Evolutionary conservation across 768 basidiomycete species (phyloP).

Genomic region (Leucocoprinus birnbaumii): DNA sequence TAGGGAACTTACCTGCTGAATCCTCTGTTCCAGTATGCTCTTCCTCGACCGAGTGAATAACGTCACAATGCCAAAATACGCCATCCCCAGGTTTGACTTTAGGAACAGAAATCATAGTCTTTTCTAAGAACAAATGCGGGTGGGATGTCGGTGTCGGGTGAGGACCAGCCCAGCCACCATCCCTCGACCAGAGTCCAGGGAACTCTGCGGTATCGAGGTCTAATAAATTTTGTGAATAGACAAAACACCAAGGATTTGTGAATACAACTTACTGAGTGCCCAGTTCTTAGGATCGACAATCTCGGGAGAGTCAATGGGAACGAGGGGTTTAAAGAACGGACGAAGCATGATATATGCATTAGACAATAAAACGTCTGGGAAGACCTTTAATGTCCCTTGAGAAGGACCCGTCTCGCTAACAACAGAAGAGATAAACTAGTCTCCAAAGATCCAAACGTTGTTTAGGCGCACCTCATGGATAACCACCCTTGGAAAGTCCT

Average conservation of each 20-base stretch:
- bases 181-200: conserved; percentile 42
- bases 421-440: neutral
- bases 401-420: conserved; percentile 61
- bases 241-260: neutral
- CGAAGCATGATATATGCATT: conserved; percentile 74
- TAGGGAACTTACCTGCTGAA: conserved; percentile 43
- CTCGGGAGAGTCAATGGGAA: conserved; percentile 34
- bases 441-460: neutral
- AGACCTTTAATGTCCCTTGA: conserved; percentile 69
- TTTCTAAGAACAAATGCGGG: conserved; percentile 62
- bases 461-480: conserved; percentile 48
- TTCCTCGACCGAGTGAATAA: conserved; percentile 45
- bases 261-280: conserved; percentile 41
- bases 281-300: conserved; percentile 51
- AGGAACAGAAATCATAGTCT: conserved; percentile 70
- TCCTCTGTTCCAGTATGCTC: conserved; percentile 53
- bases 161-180: conserved; percentile 40
- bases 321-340: conserved; percentile 67
- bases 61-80: conserved; percentile 75
- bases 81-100: conserved; percentile 74
- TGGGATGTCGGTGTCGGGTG: conserved; percentile 52
- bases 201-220: conserved; percentile 48
- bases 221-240: conserved; percentile 17
- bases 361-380: conserved; percentile 61
- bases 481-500: conserved; percentile 80